A percentile compares a stretch with the other conserved stretches of the same genome.
Conservation (phyloP, 164 flowering plant genomes). For the Berberis vulgaris region DNA sequence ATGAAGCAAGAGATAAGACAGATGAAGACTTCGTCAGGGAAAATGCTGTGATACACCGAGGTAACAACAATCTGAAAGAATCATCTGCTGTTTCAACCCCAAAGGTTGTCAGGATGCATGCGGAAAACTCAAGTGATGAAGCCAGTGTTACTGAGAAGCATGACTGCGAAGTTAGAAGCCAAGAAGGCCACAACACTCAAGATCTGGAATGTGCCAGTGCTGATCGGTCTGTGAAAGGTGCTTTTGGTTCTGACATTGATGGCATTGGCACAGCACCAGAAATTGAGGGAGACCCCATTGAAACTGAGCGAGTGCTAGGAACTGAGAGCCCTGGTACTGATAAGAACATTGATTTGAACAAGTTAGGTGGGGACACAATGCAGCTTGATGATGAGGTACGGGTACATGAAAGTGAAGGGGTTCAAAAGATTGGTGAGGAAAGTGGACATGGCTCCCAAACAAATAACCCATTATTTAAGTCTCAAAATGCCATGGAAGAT, state of each 20-base stretch:
- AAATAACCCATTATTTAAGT: slow-evolving; percentile 17
- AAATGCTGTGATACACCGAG: slow-evolving; percentile 13
- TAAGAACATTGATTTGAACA: slow-evolving; percentile 31
- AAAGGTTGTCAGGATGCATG: slow-evolving; percentile 26
- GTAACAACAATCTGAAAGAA: slow-evolving; percentile 28
- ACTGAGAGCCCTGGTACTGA: slow-evolving; percentile 53
- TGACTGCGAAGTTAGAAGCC: slow-evolving; percentile 55
- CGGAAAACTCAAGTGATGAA: slow-evolving; percentile 42
- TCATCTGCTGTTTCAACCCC: slow-evolving; percentile 44
- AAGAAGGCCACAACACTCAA: slow-evolving; percentile 61
- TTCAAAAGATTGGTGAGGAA: slow-evolving; percentile 12
- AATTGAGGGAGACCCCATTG: slow-evolving; percentile 39
- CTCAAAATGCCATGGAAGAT: slow-evolving; percentile 40
- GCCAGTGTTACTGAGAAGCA: slow-evolving; percentile 79
- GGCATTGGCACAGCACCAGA: slow-evolving; percentile 50
- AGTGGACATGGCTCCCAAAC: slow-evolving; percentile 19
- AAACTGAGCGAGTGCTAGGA: slow-evolving; percentile 60
- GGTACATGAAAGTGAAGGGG: slow-evolving; percentile 35
- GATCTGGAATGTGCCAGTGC: slow-evolving; percentile 65
- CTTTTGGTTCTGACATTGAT: slow-evolving; percentile 78
- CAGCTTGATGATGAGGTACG: slow-evolving; percentile 56
- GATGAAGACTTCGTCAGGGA: slow-evolving; percentile 15
- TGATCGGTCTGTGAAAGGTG: slow-evolving; percentile 39
- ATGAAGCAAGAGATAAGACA: slow-evolving; percentile 17
- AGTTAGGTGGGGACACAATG: slow-evolving; percentile 57